Evolutionary conservation across 768 basidiomycete species (phyloP).

Genomic region (Antrodiella citrinella): DNA sequence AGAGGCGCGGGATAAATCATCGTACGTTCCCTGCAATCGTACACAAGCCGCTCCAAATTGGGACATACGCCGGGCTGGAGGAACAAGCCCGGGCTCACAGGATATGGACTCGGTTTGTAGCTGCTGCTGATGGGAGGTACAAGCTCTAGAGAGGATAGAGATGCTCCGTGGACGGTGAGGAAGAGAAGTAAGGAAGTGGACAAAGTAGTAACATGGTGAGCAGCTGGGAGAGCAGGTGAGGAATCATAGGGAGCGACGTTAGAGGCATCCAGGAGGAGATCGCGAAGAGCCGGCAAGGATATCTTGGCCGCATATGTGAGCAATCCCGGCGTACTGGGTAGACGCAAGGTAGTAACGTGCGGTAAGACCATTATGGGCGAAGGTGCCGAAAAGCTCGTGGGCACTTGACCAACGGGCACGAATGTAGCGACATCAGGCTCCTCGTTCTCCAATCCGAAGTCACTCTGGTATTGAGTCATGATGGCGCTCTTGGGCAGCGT

Average conservation of each 20-base stretch:
- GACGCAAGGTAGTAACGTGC: conserved; percentile 33
- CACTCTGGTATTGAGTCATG: background rate
- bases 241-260: conserved; percentile 7
- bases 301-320: conserved; percentile 31
- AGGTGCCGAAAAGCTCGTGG: conserved; percentile 14
- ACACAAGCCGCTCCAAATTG: conserved; percentile 36
- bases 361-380: conserved; percentile 23
- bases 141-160: conserved; percentile 33
- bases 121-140: conserved; percentile 14
- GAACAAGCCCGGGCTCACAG: conserved; percentile 36
- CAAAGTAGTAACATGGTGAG: conserved; percentile 19
- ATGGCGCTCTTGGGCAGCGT: conserved; percentile 19
- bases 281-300: conserved; percentile 33
- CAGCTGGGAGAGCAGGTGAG: conserved; percentile 6
- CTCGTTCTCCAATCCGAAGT: background rate
- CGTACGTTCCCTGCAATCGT: conserved; percentile 17
- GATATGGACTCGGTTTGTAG: conserved; percentile 15
- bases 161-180: conserved; percentile 33
- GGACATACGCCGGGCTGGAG: conserved; percentile 34
- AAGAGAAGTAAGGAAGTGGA: conserved; percentile 15
- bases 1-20: background rate
- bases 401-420: conserved; percentile 12
- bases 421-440: background rate
- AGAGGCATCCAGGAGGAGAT: conserved; percentile 30
- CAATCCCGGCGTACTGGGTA: conserved; percentile 32